Evolutionary conservation across 257 asterid species (phyloP), one percentile per base, ranked within the genome.

Genomic region (Nicotiana benthamiana): DNA sequence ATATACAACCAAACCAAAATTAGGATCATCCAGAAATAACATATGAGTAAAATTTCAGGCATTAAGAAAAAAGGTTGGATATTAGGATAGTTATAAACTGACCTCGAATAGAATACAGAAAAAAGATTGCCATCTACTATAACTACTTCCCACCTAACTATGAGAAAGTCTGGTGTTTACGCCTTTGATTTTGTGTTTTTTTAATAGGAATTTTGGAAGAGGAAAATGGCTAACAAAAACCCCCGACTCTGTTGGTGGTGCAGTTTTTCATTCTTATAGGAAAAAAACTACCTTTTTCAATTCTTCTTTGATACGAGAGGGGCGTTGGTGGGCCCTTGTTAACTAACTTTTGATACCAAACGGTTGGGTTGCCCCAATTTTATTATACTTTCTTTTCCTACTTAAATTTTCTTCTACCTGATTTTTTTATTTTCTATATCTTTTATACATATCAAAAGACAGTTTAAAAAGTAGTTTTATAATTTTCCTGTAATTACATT

Each of bases 141-240:
- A 89, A 75, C 92, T 70, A 89, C 89, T 67, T 80, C 51, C 56
- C 82, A 91, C 88, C 96, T 83, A 89, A 91, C 88, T 30, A 40
- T 32, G 56, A 61, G 48, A 28, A 28, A 74, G 24, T 74, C 54
- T 72, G 51, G 5, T 9, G 9, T 80, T 75, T 34, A 15, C 75
- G 82, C 79, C 75, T 82, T 84, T 87, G 17, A 22, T 43, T 43
- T 3, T 4, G 8, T 76, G 1, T 54, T 28, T 11, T 76, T 60
- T 76, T 54, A 9, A 5, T 4, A n/a, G 30, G 18, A 53, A 60
- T 1, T 67, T 74, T 46, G 62, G 32, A 75, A n/a, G 77, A 43
- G 60, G 75, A 79, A 65, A 54, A 16, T 24, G n/a, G 46, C 22
- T 28, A 30, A 28, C 46, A 36, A 40, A 16, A 36, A 68, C n/a